Conservation (phyloP, 192 early-diverging fungal genomes). For the Mortierella hygrophila region DNA sequence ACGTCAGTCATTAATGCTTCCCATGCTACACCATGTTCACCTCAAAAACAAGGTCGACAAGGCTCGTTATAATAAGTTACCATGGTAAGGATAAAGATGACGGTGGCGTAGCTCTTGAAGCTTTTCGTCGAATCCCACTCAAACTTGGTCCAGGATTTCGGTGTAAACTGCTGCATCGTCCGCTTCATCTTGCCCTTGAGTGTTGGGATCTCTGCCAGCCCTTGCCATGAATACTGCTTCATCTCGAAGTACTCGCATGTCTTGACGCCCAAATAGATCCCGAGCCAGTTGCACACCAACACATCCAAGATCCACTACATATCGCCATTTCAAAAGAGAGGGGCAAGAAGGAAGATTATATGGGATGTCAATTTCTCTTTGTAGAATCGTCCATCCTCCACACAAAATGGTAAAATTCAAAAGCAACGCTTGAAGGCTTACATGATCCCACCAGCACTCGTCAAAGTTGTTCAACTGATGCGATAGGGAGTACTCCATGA, state of each 20-base stretch:
- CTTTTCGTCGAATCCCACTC: slow-evolving; percentile 91
- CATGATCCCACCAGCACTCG: slow-evolving; percentile 99
- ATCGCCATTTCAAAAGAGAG: not conserved
- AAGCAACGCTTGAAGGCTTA: slow-evolving; percentile 45
- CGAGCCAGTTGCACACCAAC: slow-evolving; percentile 92
- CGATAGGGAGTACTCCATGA: slow-evolving; percentile 94
- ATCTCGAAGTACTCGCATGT: slow-evolving; percentile 97
- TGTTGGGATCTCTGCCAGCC: slow-evolving; percentile 86
- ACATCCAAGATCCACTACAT: slow-evolving; percentile 94
- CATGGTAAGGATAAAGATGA: slow-evolving; percentile 79
- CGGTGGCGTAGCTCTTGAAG: slow-evolving; percentile 88
- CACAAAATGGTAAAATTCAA: slow-evolving; percentile 97
- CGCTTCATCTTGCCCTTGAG: slow-evolving; percentile 90
- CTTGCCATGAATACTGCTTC: slow-evolving; percentile 97
- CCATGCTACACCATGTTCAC: not conserved
- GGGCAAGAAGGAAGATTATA: not conserved
- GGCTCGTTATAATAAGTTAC: slow-evolving; percentile 49
- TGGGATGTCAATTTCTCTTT: not conserved
- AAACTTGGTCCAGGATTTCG: slow-evolving; percentile 94
- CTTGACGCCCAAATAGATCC: slow-evolving; percentile 96
- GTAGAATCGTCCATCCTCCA: not conserved
- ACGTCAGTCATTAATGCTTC: not conserved
- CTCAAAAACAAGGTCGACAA: not conserved
- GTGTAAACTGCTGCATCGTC: slow-evolving; percentile 94
- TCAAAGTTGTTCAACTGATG: slow-evolving; percentile 98